These are phyloP conservation scores for Globisporangium paddicum DNA, from an alignment of 352 stramenopile genomes.

Conservation along the genomic window DNA sequence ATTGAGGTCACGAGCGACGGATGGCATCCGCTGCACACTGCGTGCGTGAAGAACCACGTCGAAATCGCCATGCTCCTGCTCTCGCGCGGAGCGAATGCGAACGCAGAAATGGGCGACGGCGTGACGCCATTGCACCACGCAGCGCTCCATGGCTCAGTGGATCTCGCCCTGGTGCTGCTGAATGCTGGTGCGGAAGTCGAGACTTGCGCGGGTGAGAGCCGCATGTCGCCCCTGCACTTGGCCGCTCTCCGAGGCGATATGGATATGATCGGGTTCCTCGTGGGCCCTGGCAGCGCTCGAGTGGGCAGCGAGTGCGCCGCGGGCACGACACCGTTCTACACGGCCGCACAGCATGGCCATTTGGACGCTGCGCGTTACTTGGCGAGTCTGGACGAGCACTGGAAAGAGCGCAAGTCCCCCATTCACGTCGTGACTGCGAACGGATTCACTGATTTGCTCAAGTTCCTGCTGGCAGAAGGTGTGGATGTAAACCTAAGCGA, in stretches of 20 bases:
- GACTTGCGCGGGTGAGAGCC: neutral
- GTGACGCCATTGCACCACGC: conserved; percentile 5
- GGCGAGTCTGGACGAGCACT: neutral
- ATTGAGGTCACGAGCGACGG: conserved; percentile 7
- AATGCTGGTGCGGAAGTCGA: neutral
- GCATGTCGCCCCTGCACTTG: conserved; percentile 8
- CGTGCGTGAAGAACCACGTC: conserved; percentile 4
- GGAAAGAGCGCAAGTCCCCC: conserved; percentile 6
- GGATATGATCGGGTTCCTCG: conserved; percentile 8
- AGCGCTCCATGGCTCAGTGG: neutral
- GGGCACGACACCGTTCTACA: conserved; percentile 5
- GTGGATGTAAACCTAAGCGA: neutral
- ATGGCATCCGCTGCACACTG: conserved; percentile 7
- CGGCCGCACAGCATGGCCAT: conserved; percentile 14
- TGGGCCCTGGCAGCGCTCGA: neutral
- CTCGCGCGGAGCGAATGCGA: conserved; percentile 1
- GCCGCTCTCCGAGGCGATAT: conserved; percentile 5
- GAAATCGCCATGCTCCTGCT: conserved; percentile 5
- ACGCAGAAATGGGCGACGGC: conserved; percentile 3
- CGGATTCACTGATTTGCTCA: conserved; percentile 3
- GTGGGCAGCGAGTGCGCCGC: neutral
- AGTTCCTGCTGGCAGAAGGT: conserved; percentile 2
- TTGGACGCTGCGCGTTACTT: conserved; percentile 6
- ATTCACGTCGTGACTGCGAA: conserved; percentile 11
- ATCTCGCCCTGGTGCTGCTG: neutral